These are phyloP conservation scores for Lichtheimia corymbifera DNA, from an alignment of 371 early-diverging fungal genomes.

Conservation along the genomic window DNA sequence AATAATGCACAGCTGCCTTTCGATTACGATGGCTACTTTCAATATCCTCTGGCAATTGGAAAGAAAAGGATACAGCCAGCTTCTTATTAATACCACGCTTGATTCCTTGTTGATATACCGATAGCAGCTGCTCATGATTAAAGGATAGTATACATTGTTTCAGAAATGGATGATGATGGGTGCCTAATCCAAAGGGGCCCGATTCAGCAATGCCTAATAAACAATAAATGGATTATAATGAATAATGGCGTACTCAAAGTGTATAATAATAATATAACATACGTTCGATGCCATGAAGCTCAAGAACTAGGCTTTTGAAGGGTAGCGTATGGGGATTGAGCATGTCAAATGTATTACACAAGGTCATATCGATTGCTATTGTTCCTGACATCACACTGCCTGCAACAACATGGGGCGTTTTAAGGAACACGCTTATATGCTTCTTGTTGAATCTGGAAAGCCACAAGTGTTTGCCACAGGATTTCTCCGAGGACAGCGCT, in stretches of 20 bases:
- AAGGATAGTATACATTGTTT: too few relatives aligned
- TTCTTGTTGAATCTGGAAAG: slow-evolving; percentile 13
- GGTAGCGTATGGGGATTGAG: not conserved
- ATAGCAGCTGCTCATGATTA: too few relatives aligned
- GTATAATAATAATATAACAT: not conserved
- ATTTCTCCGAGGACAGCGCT: slow-evolving; percentile 8
- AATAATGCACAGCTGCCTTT: slow-evolving; percentile 27
- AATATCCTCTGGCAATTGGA: slow-evolving; percentile 18
- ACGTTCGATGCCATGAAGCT: slow-evolving; percentile 26
- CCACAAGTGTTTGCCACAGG: not conserved
- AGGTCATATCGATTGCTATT: slow-evolving; percentile 12
- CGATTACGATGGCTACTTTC: slow-evolving; percentile 25
- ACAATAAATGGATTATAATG: too few relatives aligned
- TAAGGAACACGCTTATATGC: slow-evolving; percentile 23
- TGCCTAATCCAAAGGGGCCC: too few relatives aligned
- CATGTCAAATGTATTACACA: slow-evolving; percentile 1
- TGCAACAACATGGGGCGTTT: slow-evolving; percentile 35
- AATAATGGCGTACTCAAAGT: too few relatives aligned
- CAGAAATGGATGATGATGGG: too few relatives aligned
- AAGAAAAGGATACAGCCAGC: slow-evolving; percentile 6
- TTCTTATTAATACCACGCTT: too few relatives aligned
- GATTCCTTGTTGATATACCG: too few relatives aligned
- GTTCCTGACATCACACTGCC: slow-evolving; percentile 29
- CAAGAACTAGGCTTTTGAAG: slow-evolving; percentile 8
- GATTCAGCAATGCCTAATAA: too few relatives aligned